A percentile compares a stretch with the other conserved stretches of the same genome.
phyloP scores from a whole-genome alignment of 169 alveolate species.

The Eimeria nieschulzi region DNA sequence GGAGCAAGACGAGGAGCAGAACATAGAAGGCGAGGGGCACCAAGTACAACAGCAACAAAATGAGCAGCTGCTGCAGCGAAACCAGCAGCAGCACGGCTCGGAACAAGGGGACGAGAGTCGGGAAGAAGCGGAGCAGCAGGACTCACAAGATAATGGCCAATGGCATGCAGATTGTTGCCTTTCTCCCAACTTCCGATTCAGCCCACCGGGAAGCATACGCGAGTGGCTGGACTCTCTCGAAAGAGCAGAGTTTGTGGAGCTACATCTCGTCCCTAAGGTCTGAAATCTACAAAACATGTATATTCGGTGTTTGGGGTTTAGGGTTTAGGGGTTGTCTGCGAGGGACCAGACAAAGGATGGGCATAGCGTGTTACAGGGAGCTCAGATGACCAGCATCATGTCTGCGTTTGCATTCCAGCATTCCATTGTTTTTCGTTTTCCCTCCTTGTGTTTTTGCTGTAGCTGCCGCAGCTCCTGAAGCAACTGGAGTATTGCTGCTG shows the following conservation, averaged over 20 bases:
- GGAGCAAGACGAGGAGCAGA: neutral
- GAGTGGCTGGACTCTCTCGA: neutral
- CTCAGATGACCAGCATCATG: no score
- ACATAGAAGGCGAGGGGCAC: no score
- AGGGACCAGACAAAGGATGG: no score
- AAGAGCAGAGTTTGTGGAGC: neutral
- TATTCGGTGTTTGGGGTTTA: no score
- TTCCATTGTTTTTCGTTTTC: no score
- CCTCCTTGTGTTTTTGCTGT: neutral
- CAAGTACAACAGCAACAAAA: no score
- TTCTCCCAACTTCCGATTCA: neutral
- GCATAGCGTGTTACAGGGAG: no score
- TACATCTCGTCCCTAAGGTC: neutral
- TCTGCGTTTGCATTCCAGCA: no score
- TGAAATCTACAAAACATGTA: neutral
- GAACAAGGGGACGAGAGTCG: neutral
- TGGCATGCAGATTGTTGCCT: neutral
- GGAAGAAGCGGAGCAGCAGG: neutral
- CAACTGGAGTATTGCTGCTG: neutral
- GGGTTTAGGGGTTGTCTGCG: no score
- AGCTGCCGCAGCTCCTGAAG: constrained; percentile 6
- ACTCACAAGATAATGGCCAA: neutral
- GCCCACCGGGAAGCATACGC: neutral
- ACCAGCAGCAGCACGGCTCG: neutral
- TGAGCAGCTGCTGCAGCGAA: no score